Percentiles rank a stretch among this genome's conserved stretches.
Evolutionary conservation across 192 early-diverging fungal genomes (phyloP).

Genomic region (Gorgonomyces haynaldii): DNA sequence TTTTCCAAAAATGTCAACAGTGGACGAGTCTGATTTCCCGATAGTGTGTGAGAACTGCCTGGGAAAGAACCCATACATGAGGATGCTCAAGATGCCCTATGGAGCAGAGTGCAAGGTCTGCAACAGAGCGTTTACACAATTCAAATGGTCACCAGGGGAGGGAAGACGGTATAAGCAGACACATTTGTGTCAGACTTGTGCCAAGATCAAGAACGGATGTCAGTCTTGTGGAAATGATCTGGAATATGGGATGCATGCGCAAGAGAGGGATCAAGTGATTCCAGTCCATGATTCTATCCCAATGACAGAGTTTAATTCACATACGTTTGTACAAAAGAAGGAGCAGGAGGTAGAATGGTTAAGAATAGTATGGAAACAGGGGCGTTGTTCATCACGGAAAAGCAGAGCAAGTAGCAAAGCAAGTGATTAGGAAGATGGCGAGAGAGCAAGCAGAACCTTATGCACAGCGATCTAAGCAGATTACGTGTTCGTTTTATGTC

Average conservation of each 20-base stretch:
- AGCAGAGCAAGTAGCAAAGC: slow-evolving; percentile 57
- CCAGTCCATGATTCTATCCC: slow-evolving; percentile 68
- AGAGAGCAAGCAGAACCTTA: slow-evolving; percentile 65
- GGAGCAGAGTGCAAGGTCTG: slow-evolving; percentile 75
- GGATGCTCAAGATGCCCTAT: slow-evolving; percentile 57
- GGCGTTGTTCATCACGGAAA: slow-evolving; percentile 57
- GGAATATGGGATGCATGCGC: slow-evolving; percentile 64
- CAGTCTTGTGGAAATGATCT: slow-evolving; percentile 91
- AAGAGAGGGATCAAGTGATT: slow-evolving; percentile 83
- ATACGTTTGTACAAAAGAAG: slow-evolving; percentile 5
- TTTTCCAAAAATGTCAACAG: no score
- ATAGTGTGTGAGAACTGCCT: slow-evolving; percentile 95
- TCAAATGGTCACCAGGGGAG: slow-evolving; percentile 89
- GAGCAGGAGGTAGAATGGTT: slow-evolving; percentile 1
- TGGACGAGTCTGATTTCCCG: slow-evolving; percentile 15
- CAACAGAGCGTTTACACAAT: slow-evolving; percentile 83
- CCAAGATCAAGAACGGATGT: slow-evolving; percentile 97
- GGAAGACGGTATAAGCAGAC: slow-evolving; percentile 98
- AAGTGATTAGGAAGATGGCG: slow-evolving; percentile 65
- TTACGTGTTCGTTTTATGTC: slow-evolving; percentile 93
- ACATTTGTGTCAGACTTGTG: slow-evolving; percentile 94
- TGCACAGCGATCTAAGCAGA: slow-evolving; percentile 79
- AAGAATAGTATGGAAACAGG: slow-evolving; percentile 34
- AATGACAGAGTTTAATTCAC: slow-evolving; percentile 1
- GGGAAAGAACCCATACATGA: slow-evolving; percentile 94